Base-by-base conservation (phyloP, 2,329 filamentous ascomycete species). In the Colletotrichum neosansevieriae region DNA sequence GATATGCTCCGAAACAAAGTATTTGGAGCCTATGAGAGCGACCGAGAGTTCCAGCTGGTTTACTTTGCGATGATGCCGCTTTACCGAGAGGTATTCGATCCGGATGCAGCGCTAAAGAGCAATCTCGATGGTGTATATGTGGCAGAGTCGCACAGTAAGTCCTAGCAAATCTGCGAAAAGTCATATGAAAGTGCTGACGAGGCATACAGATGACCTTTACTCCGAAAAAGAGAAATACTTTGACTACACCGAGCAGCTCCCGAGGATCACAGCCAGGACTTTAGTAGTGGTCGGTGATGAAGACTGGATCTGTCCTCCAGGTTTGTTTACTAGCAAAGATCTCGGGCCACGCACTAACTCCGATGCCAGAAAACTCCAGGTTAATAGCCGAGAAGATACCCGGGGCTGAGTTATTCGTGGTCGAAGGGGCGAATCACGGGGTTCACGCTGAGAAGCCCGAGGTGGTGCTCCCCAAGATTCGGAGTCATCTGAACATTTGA, bases 281-380 rank as follows among this genome's bases (percentile, higher is more conserved):
- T 68, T 81, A 38, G 75, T 81, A 2, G 62, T 81, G 10, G 78
- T 80, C 3, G 79, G 79, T 3, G 75, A 76, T 3, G 73, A 76
- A 61, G 79, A 81, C 60, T 81, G 80, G 79, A 81, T 82, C 13
- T 82, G 79, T 44, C 78, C 79, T 3, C 75, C 74, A 34, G 74
- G 76, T 78, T 70, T 40, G 73, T 38, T 51, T 40, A 7, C 36
- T 38, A 6, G 29, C 17, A 6, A 6, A 9, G 34, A 12, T 5
- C 3, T 0, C 3, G 15, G 11, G 34, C 10, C 10, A 13, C 2
- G 7, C 17, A n/a, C n/a, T 67, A 34, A 69, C 9, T 6, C 29
- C 10, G 4, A 38, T 42, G 24, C 58, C 6, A 78, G 75, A 75
- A 56, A 74, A 79, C 58, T 79, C 78, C 11, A 70, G 70, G 29